Percentiles rank a stretch among this genome's conserved stretches.
phyloP scores from a whole-genome alignment of 2,329 filamentous ascomycete genomes.

The Aureobasidium sp. region DNA sequence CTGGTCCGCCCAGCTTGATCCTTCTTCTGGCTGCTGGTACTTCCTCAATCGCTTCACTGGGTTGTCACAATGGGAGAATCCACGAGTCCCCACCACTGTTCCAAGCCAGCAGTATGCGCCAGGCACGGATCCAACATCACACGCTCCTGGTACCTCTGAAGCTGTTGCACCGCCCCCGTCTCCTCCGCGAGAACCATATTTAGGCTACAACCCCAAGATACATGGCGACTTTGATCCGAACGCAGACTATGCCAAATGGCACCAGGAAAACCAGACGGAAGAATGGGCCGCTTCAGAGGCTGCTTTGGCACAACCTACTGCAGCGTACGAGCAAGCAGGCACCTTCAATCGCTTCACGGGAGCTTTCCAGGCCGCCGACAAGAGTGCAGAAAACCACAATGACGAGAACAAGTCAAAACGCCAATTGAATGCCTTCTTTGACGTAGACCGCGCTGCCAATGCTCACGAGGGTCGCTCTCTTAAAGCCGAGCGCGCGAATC shows the following conservation, averaged over 20 bases:
- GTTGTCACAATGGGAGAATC: conserved; percentile 77
- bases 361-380: conserved; percentile 62
- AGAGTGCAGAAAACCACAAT: conserved; percentile 68
- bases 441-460: conserved; percentile 90
- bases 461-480: conserved; percentile 83
- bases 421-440: conserved; percentile 92
- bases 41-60: conserved; percentile 78
- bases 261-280: conserved; percentile 29
- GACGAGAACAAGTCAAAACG: conserved; percentile 81
- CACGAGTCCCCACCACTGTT: conserved; percentile 47
- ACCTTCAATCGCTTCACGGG: conserved; percentile 92
- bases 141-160: conserved; percentile 14
- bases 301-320: conserved; percentile 22
- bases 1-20: conserved; percentile 77
- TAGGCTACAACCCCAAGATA: conserved; percentile 91
- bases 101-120: conserved; percentile 8
- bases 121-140: conserved; percentile 10
- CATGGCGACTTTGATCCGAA: conserved; percentile 95
- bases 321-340: conserved; percentile 59
- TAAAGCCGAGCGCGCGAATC: conserved; percentile 80
- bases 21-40: conserved; percentile 61
- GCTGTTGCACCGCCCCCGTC: background rate
- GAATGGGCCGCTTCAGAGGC: conserved; percentile 20
- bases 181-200: conserved; percentile 41
- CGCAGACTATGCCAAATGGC: conserved; percentile 71